Evolutionary conservation across 495 filamentous ascomycete species (phyloP).

Genomic region (Cercophora newfieldiana): DNA sequence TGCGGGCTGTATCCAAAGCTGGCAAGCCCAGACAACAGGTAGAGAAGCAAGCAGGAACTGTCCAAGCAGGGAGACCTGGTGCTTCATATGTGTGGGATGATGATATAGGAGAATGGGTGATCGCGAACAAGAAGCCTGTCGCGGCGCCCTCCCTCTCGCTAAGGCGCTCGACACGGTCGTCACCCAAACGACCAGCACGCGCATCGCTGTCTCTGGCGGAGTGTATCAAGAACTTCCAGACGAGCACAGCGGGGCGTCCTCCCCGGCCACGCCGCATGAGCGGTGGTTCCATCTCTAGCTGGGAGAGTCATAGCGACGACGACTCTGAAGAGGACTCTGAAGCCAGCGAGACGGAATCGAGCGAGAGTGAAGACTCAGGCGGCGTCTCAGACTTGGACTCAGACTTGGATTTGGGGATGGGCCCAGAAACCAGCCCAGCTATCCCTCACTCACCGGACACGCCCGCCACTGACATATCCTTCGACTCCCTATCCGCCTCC

Average conservation of each 20-base stretch:
- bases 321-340: background rate
- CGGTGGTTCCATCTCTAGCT: background rate
- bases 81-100: constrained; percentile 53
- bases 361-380: background rate
- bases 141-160: background rate
- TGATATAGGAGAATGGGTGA: constrained; percentile 57
- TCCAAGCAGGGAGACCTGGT: constrained; percentile 19
- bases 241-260: background rate
- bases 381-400: background rate
- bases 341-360: background rate
- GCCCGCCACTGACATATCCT: background rate
- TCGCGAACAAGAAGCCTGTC: background rate
- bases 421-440: too few relatives aligned
- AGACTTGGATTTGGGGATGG: too few relatives aligned
- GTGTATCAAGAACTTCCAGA: background rate
- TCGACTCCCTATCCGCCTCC: background rate
- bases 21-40: background rate
- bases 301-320: background rate
- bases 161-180: background rate
- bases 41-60: background rate
- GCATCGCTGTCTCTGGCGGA: background rate
- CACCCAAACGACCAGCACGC: background rate
- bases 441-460: background rate
- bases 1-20: constrained; percentile 20
- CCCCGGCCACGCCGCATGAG: background rate